These are phyloP conservation scores for Psilocybe mexicana DNA, from an alignment of 1,284 basidiomycete genomes.

Conservation along the genomic window DNA sequence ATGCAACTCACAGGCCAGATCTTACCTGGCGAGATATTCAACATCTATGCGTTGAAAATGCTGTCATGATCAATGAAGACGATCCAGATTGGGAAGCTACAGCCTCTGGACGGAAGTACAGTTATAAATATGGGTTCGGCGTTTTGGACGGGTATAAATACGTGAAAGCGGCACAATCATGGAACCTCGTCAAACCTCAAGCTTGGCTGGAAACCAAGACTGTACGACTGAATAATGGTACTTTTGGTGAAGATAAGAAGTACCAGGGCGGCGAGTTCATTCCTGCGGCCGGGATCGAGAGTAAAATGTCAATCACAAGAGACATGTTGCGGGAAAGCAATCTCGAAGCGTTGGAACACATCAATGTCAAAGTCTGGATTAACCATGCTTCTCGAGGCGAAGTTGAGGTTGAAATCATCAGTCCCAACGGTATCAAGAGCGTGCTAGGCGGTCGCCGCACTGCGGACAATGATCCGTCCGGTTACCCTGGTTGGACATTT, in stretches of 20 bases:
- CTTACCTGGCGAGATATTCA: constrained; percentile 98
- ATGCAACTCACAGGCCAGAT: constrained; percentile 66
- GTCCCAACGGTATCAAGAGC: constrained; percentile 87
- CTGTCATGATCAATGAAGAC: constrained; percentile 79
- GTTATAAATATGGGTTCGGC: constrained; percentile 98
- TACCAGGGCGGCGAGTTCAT: constrained; percentile 73
- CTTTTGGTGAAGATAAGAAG: constrained; percentile 54
- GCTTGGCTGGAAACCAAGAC: constrained; percentile 82
- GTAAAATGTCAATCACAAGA: constrained; percentile 70
- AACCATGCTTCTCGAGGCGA: constrained; percentile 86
- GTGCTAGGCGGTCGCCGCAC: constrained; percentile 77
- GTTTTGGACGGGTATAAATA: constrained; percentile 84
- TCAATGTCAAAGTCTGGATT: constrained; percentile 94
- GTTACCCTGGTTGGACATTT: constrained; percentile 94
- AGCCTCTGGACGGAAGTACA: constrained; percentile 78
- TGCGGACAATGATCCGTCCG: constrained; percentile 68
- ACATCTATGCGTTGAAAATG: constrained; percentile 83
- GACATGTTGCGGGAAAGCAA: constrained; percentile 76
- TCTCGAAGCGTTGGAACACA: constrained; percentile 88
- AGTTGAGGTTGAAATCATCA: constrained; percentile 87
- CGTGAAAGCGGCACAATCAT: constrained; percentile 79
- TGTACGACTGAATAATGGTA: constrained; percentile 66
- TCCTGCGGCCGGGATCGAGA: constrained; percentile 64
- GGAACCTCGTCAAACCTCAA: constrained; percentile 93
- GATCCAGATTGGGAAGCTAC: constrained; percentile 96